Conservation (phyloP, 441 rosid species). For the Populus hybrid region DNA sequence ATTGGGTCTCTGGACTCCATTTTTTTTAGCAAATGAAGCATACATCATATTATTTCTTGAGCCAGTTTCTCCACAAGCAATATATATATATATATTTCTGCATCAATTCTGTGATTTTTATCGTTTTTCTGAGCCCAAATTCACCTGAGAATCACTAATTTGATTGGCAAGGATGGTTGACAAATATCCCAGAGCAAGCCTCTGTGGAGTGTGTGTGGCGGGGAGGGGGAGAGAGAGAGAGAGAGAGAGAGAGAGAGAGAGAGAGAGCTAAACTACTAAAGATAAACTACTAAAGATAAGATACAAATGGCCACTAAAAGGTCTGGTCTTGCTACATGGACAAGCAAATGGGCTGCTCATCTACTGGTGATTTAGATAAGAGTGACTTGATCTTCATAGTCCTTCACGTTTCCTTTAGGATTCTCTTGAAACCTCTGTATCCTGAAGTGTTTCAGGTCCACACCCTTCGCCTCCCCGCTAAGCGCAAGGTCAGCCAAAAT, state of each 20-base stretch:
- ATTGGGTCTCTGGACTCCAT: background rate
- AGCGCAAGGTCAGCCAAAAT: conserved; percentile 59
- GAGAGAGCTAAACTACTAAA: no score
- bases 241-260: background rate
- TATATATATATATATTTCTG: no score
- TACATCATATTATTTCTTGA: background rate
- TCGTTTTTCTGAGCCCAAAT: no score
- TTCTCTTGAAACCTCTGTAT: conserved; percentile 53
- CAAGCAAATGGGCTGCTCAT: background rate
- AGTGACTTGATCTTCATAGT: conserved; percentile 44
- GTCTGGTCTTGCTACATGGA: background rate
- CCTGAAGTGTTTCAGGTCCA: conserved; percentile 50
- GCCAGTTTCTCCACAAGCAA: background rate
- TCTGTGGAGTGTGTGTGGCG: no score
- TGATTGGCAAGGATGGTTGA: no score
- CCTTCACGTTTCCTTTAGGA: conserved; percentile 61
- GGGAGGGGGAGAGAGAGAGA: no score
- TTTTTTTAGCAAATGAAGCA: background rate
- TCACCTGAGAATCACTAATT: background rate
- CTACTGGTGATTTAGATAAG: background rate
- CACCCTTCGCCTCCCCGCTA: conserved; percentile 48
- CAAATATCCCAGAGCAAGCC: no score
- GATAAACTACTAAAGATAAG: background rate
- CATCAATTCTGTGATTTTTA: background rate
- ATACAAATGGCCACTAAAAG: background rate